Evolutionary conservation across 495 filamentous ascomycete species (phyloP), one percentile per base, ranked within the genome.

Genomic region (Melanomma pulvis-pyrius): DNA sequence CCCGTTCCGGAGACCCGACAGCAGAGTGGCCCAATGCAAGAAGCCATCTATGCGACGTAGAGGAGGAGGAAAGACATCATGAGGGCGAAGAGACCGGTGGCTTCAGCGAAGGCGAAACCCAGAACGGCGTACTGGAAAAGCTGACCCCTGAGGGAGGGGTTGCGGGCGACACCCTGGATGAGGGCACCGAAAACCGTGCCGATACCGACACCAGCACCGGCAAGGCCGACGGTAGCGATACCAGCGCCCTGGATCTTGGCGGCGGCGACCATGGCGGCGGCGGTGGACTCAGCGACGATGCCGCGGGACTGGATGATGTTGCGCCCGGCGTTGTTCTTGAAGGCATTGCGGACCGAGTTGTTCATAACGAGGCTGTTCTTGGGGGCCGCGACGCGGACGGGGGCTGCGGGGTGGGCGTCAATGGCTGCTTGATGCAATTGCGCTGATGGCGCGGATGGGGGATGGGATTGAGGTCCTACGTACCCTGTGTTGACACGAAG

Each of bases 51-150:
- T 34, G 68, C 68, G 50, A 71, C 68, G 63, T 71, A 71, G 62
- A 71, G 63, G 50, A 71, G 63, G 36, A 73, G 47, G 65, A 75
- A 75, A 79, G 90, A 88, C 88, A 92, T 86, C 90, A 93, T 93
- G 74, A 93, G 87, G 77, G 91, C 89, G 89, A 93, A 92, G 75
- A 94, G 87, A 86, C 90, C 91, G 72, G 92, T 94, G 83, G 91
- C 91, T 79, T 94, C 91, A 77, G 91, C 90, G 87, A 94, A 94
- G 74, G 91, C 90, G 80, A 94, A 94, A 81, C 90, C 90, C 75
- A 94, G 82, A 88, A 94, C 92, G 84, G 91, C 90, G 82, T 94
- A 92, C 68, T 88, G 87, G 89, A 94, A 94, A 73, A 94, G 89
- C 84, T 93, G 90, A 75, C 89, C 90, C 81, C 90, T 87, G 83